phyloP scores from a whole-genome alignment of 306 rosid genomes.

The Dryas alaskensis region DNA sequence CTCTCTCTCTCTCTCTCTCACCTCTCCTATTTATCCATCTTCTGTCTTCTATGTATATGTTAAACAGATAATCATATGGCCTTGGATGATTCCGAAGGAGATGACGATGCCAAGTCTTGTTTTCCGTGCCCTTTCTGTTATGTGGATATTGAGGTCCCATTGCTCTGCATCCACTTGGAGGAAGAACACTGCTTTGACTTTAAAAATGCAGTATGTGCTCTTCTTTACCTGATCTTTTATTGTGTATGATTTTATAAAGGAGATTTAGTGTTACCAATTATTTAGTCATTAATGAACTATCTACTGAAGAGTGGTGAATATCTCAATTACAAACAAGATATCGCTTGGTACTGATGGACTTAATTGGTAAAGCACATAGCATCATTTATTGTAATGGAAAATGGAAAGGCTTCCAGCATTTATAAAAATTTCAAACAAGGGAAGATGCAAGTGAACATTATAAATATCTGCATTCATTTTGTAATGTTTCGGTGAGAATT shows the following conservation, averaged over 20 bases:
- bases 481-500: slow-evolving; percentile 2
- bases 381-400: not conserved
- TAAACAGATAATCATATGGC: slow-evolving; percentile 41
- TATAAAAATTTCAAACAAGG: not conserved
- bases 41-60: slow-evolving; percentile 1
- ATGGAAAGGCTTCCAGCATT: not conserved
- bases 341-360: not conserved
- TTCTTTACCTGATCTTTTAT: slow-evolving; percentile 4
- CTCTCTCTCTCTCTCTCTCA: not conserved
- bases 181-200: slow-evolving; percentile 80
- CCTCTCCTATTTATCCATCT: not conserved
- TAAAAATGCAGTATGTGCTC: slow-evolving; percentile 58
- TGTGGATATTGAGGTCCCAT: slow-evolving; percentile 61
- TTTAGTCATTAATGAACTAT: not conserved
- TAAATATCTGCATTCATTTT: not conserved
- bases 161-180: slow-evolving; percentile 65
- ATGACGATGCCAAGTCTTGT: slow-evolving; percentile 49
- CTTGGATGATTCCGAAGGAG: slow-evolving; percentile 54
- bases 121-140: slow-evolving; percentile 89
- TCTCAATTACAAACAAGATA: not conserved
- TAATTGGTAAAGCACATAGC: not conserved
- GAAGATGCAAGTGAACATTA: slow-evolving; percentile 13
- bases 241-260: not conserved
- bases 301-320: not conserved
- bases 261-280: not conserved